These are phyloP conservation scores for Sutorius eximius DNA, from an alignment of 1,284 basidiomycete genomes.

Conservation along the genomic window DNA sequence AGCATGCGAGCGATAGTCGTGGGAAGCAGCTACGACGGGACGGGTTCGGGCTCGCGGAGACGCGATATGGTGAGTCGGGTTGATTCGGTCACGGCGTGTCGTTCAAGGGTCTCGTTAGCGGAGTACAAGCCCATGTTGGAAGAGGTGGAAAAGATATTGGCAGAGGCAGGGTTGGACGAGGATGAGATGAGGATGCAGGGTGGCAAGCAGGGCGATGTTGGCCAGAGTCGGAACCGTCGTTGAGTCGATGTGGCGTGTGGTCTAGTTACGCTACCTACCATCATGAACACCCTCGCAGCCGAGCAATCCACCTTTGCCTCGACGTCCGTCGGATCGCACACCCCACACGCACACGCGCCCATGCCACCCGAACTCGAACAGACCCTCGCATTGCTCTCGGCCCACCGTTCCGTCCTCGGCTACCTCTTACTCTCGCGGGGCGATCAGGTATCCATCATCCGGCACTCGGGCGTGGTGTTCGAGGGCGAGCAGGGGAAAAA, in stretches of 20 bases:
- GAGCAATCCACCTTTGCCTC: slow-evolving; percentile 7
- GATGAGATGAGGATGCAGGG: slow-evolving; percentile 62
- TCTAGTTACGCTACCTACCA: neutral
- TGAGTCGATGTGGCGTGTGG: slow-evolving; percentile 26
- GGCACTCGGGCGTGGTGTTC: slow-evolving; percentile 82
- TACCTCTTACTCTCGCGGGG: slow-evolving; percentile 80
- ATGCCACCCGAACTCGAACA: slow-evolving; percentile 76
- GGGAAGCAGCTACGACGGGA: slow-evolving; percentile 82
- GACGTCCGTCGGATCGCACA: slow-evolving; percentile 15
- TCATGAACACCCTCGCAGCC: slow-evolving; percentile 11
- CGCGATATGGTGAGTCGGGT: slow-evolving; percentile 55
- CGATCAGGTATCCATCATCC: slow-evolving; percentile 69
- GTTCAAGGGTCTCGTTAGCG: slow-evolving; percentile 35
- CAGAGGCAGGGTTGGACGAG: slow-evolving; percentile 85
- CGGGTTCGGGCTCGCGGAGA: slow-evolving; percentile 74
- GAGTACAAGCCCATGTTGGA: slow-evolving; percentile 77
- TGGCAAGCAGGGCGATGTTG: slow-evolving; percentile 34
- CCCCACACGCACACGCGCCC: slow-evolving; percentile 17
- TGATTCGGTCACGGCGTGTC: neutral
- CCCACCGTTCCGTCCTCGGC: slow-evolving; percentile 83
- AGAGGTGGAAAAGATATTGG: slow-evolving; percentile 83
- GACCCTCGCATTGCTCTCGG: slow-evolving; percentile 72
- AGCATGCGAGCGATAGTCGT: slow-evolving; percentile 53
- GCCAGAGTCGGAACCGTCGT: slow-evolving; percentile 56
- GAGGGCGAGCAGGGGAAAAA: slow-evolving; percentile 82